Evolutionary conservation across 768 basidiomycete genomes (phyloP), one percentile per base, ranked within the genome.

Genomic region (Rhodotorula sphaerocarpa): DNA sequence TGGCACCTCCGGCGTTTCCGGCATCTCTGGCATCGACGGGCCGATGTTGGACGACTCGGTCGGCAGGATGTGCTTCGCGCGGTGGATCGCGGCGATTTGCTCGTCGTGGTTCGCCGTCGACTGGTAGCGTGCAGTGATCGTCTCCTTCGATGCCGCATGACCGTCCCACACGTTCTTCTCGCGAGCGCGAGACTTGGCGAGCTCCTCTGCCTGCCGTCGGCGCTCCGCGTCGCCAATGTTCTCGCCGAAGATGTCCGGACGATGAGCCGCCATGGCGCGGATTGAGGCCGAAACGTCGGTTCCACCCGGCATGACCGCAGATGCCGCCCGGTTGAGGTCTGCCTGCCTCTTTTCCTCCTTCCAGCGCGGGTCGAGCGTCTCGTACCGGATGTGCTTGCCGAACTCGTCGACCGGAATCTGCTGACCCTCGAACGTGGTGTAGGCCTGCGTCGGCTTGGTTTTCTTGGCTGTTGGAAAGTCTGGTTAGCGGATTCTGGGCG

Each of bases 141-240:
- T 84, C 52, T 86, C 86, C 77, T 92, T 96, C 47, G 90, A 87
- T 47, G 90, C 87, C 3, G 92, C 92, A 75, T 97, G 92, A 71
- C 95, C 95, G 76, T 97, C 95, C 95, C 95, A 99, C 52, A 96
- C 88, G 69, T 89, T 87, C 74, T 88, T 91, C 77, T 97, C 95
- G 74, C 85, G 83, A 75, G 93, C 92, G 74, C 84, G 86, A 67
- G 90, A 80, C 72, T 82, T 82, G 65, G 85, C 83, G 57, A 83
- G 80, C 54, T 90, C 90, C 67, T 95, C 92, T 70, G 91, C 87
- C 50, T 80, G 81, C 76, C 85, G 87, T 28, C 63, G 50, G 57
- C 70, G 73, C 65, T 90, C 82, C 61, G 85, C 81, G 69, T 92
- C 91, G 72, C 96, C 93, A 55, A 83, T 86, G 71, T 90, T 89